Percentiles rank a stretch among this genome's conserved stretches.
Conservation (phyloP, 2,329 filamentous ascomycete species). For the Pseudocercospora vitis region DNA sequence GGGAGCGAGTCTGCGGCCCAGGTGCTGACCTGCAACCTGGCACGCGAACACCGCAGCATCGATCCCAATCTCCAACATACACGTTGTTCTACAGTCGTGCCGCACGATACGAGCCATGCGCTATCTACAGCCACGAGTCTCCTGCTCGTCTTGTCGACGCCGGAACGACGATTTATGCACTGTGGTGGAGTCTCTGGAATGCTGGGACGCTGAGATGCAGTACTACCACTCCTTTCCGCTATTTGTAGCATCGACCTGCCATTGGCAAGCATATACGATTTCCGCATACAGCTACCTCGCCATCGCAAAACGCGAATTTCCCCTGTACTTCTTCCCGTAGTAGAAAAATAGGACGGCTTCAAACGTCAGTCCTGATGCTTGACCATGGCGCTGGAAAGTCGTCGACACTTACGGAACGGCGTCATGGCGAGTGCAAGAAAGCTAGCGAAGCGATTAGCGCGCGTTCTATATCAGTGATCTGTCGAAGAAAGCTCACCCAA, state of each 20-base stretch:
- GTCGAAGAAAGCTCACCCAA: constrained; percentile 28
- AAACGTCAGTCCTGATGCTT: constrained; percentile 23
- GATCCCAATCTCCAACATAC: constrained; percentile 11
- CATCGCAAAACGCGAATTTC: constrained; percentile 49
- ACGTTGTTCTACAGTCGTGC: constrained; percentile 1
- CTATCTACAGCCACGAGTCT: constrained; percentile 19
- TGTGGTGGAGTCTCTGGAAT: constrained; percentile 21
- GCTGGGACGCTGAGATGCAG: constrained; percentile 23
- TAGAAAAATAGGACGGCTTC: constrained; percentile 50
- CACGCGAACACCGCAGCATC: constrained; percentile 14
- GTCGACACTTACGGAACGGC: constrained; percentile 41
- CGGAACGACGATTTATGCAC: constrained; percentile 12
- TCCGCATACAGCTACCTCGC: constrained; percentile 26
- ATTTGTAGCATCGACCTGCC: constrained; percentile 16
- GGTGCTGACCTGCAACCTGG: constrained; percentile 5
- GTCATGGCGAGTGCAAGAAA: constrained; percentile 53
- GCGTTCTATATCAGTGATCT: neutral
- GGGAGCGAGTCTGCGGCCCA: constrained; percentile 11
- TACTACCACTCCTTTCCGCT: constrained; percentile 20
- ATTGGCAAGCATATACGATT: constrained; percentile 29
- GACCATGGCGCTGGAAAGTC: constrained; percentile 29
- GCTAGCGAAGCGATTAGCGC: constrained; percentile 11
- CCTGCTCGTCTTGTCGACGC: constrained; percentile 10
- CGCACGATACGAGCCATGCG: constrained; percentile 22
- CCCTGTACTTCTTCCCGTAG: constrained; percentile 51